phyloP scores from a whole-genome alignment of 768 basidiomycete genomes.

The Auriculariales sp. region DNA sequence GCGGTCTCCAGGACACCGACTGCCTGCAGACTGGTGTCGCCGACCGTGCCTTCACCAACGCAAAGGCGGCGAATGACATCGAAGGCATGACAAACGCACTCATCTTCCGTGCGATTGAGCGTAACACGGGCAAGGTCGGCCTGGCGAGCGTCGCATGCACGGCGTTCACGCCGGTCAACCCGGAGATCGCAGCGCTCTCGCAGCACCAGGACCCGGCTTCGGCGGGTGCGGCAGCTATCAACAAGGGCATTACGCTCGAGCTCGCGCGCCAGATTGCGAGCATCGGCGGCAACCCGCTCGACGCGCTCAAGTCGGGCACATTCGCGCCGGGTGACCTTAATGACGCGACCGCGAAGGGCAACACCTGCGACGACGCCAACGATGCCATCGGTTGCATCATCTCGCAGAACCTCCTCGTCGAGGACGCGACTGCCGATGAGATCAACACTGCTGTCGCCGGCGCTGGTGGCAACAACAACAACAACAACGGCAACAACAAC shows the following conservation, averaged over 20 bases:
- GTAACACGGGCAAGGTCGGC: conserved; percentile 47
- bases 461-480: conserved; percentile 1
- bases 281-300: conserved; percentile 47
- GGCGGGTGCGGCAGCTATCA: conserved; percentile 35
- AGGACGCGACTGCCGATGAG: conserved; percentile 41
- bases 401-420: conserved; percentile 42
- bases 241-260: conserved; percentile 48
- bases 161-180: conserved; percentile 38
- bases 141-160: conserved; percentile 32
- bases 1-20: conserved; percentile 28
- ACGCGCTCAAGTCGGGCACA: conserved; percentile 44
- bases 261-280: conserved; percentile 48
- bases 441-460: conserved; percentile 15
- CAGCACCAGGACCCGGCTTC: conserved; percentile 61
- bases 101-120: conserved; percentile 50
- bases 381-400: conserved; percentile 49
- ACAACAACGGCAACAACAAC: not conserved
- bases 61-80: conserved; percentile 45
- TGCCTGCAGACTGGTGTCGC: conserved; percentile 54
- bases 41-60: conserved; percentile 60
- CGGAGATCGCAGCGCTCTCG: conserved; percentile 48
- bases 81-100: conserved; percentile 42
- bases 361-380: conserved; percentile 36
- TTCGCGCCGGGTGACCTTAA: conserved; percentile 40
- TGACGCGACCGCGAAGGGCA: conserved; percentile 40